Evolutionary conservation across 2,329 filamentous ascomycete genomes (phyloP).

Genomic region (Thermothelomyces thermophilus): DNA sequence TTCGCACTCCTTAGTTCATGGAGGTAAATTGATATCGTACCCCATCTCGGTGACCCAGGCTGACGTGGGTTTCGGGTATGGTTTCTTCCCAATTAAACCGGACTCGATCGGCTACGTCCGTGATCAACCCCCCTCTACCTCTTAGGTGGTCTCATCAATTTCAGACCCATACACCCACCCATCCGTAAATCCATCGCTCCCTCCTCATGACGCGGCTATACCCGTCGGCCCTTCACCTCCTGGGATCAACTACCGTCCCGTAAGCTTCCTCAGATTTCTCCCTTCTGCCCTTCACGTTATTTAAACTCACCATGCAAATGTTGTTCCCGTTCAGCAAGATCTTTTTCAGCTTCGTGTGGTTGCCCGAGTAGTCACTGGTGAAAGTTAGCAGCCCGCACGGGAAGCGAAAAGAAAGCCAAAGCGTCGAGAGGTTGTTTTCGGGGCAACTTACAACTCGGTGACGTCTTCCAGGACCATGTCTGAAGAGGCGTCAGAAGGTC

Average conservation of each 20-base stretch:
- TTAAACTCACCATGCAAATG: constrained; percentile 86
- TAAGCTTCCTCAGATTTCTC: not conserved
- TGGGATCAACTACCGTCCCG: constrained; percentile 57
- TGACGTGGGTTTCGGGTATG: too few relatives aligned
- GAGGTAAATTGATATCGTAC: too few relatives aligned
- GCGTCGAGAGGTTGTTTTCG: not conserved
- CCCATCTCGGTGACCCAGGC: too few relatives aligned
- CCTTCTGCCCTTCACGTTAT: not conserved
- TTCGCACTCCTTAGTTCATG: too few relatives aligned
- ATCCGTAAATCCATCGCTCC: too few relatives aligned
- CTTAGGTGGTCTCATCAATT: not conserved
- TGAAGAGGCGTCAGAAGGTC: constrained; percentile 35
- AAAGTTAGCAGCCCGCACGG: not conserved
- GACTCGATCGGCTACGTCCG: too few relatives aligned
- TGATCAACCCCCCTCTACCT: not conserved
- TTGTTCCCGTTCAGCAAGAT: constrained; percentile 97
- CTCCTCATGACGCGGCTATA: constrained; percentile 23
- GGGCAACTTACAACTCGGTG: constrained; percentile 74
- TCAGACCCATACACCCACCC: not conserved
- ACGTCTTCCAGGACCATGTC: constrained; percentile 99
- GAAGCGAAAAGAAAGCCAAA: too few relatives aligned
- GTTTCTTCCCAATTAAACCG: too few relatives aligned
- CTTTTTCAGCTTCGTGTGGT: constrained; percentile 83
- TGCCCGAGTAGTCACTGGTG: constrained; percentile 78
- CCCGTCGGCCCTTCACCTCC: constrained; percentile 64